Percentiles rank a stretch among this genome's conserved stretches.
Evolutionary conservation across 2,329 filamentous ascomycete genomes (phyloP).

Genomic region (Lachnellula occidentalis): DNA sequence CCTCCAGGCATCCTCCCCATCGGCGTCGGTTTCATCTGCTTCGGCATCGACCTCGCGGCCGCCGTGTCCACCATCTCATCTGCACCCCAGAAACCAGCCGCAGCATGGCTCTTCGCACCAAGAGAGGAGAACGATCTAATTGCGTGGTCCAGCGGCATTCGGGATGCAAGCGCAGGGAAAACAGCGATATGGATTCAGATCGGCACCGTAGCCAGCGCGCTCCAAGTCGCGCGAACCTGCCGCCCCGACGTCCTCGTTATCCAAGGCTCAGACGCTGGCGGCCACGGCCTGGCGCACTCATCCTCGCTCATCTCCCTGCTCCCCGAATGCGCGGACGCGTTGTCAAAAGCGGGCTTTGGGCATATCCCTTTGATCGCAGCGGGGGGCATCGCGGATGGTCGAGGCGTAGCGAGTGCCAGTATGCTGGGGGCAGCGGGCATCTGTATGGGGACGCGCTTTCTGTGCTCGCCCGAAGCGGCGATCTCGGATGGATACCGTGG

Average conservation of each 20-base stretch:
- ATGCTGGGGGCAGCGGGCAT: constrained; percentile 37
- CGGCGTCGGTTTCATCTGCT: constrained; percentile 43
- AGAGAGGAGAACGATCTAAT: constrained; percentile 20
- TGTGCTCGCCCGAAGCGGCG: constrained; percentile 41
- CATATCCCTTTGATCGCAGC: constrained; percentile 30
- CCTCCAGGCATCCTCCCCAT: constrained; percentile 34
- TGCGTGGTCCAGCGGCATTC: constrained; percentile 28
- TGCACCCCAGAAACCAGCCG: constrained; percentile 29
- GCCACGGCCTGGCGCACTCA: constrained; percentile 31
- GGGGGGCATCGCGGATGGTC: constrained; percentile 34
- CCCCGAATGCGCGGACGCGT: constrained; percentile 31
- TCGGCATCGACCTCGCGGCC: constrained; percentile 37
- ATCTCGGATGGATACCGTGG: constrained; percentile 42
- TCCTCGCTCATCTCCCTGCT: constrained; percentile 32
- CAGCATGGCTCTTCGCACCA: constrained; percentile 45
- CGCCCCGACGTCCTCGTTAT: constrained; percentile 33
- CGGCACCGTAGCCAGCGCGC: constrained; percentile 27
- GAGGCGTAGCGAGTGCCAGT: constrained; percentile 33
- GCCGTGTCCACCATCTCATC: constrained; percentile 30
- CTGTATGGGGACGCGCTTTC: constrained; percentile 45
- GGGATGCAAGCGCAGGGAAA: constrained; percentile 16
- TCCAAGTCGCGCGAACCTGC: constrained; percentile 20
- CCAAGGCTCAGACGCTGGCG: constrained; percentile 35
- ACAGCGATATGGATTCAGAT: constrained; percentile 34
- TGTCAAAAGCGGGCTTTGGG: constrained; percentile 19